phyloP scores from a whole-genome alignment of 1,139 yeast genomes.

The Taphrina sp. region DNA sequence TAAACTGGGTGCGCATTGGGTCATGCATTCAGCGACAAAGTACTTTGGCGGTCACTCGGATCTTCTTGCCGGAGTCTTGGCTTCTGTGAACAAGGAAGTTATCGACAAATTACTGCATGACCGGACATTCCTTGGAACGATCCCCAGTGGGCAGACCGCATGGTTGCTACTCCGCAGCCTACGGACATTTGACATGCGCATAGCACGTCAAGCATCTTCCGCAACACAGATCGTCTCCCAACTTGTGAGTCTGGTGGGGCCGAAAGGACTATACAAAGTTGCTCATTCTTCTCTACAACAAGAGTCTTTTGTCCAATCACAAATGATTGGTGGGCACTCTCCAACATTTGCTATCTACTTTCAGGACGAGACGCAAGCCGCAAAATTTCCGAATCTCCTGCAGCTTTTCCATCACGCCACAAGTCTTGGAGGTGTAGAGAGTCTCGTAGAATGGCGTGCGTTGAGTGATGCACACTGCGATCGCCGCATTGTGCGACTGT shows the following conservation, averaged over 20 bases:
- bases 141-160: slow-evolving; percentile 72
- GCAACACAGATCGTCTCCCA: slow-evolving; percentile 56
- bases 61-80: slow-evolving; percentile 82
- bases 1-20: slow-evolving; percentile 77
- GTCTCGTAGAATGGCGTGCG: slow-evolving; percentile 69
- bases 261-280: neutral
- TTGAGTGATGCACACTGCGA: slow-evolving; percentile 96
- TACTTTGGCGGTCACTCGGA: slow-evolving; percentile 91
- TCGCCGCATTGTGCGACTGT: slow-evolving; percentile 77
- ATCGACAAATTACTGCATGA: slow-evolving; percentile 56
- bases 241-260: slow-evolving; percentile 46
- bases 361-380: slow-evolving; percentile 56
- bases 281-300: slow-evolving; percentile 16
- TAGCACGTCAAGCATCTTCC: slow-evolving; percentile 61
- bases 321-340: slow-evolving; percentile 59
- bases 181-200: slow-evolving; percentile 72
- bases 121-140: slow-evolving; percentile 70
- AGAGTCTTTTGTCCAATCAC: slow-evolving; percentile 61
- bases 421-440: slow-evolving; percentile 87
- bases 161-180: slow-evolving; percentile 72
- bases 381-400: slow-evolving; percentile 61
- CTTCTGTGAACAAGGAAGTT: slow-evolving; percentile 57
- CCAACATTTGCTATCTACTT: slow-evolving; percentile 75
- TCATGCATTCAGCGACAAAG: slow-evolving; percentile 85
- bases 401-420: slow-evolving; percentile 81